These are phyloP conservation scores for Amanita molliuscula DNA, from an alignment of 768 basidiomycete genomes.

Conservation along the genomic window DNA sequence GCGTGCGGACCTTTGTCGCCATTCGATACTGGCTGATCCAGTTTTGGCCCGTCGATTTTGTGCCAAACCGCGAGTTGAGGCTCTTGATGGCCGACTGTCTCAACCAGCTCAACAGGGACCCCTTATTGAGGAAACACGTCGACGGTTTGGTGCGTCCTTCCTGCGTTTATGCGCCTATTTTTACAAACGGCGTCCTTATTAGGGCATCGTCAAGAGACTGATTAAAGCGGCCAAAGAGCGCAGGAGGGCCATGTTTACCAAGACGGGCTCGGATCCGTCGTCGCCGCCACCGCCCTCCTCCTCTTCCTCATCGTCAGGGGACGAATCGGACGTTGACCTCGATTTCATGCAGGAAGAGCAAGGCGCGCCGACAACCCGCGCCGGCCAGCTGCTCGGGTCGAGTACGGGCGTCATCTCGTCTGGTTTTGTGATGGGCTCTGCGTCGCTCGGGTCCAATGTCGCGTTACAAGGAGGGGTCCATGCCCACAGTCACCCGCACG, in stretches of 20 bases:
- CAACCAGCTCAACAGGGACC: constrained; percentile 66
- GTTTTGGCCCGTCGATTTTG: constrained; percentile 83
- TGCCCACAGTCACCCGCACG: constrained; percentile 17
- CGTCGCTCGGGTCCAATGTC: constrained; percentile 53
- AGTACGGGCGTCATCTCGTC: background rate
- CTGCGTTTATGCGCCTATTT: constrained; percentile 3
- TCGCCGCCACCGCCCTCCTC: constrained; percentile 8
- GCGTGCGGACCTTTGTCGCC: constrained; percentile 84
- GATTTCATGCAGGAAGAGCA: constrained; percentile 57
- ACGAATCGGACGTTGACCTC: constrained; percentile 68
- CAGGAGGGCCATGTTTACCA: constrained; percentile 33
- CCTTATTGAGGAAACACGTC: constrained; percentile 50
- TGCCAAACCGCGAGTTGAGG: constrained; percentile 71
- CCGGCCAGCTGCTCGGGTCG: background rate
- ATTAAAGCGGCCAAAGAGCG: constrained; percentile 80
- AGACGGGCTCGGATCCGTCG: constrained; percentile 22
- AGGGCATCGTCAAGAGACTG: constrained; percentile 76
- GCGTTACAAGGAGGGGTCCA: constrained; percentile 22
- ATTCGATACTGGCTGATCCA: constrained; percentile 87
- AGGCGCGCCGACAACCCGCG: constrained; percentile 11
- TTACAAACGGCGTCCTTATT: background rate
- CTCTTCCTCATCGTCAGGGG: constrained; percentile 17
- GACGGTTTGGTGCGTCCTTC: constrained; percentile 58
- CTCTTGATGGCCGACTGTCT: constrained; percentile 68
- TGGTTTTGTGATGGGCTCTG: constrained; percentile 24